These are phyloP conservation scores for Trypanosoma congolense DNA, from an alignment of 208 protist species.

Conservation along the genomic window DNA sequence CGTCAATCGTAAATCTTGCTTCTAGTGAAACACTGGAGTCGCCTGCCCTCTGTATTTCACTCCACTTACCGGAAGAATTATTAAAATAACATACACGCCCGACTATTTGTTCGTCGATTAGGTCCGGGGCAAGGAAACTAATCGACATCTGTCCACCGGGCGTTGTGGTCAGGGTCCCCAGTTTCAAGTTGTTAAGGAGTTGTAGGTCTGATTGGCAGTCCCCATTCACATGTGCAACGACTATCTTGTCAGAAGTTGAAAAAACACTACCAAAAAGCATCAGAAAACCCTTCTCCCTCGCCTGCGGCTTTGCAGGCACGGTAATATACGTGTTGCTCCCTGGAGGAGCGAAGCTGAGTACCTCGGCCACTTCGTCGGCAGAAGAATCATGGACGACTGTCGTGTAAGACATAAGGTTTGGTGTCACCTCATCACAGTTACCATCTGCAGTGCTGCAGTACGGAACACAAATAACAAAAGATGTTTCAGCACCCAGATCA, in stretches of 20 bases:
- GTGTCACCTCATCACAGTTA: slow-evolving; percentile 13
- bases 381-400: slow-evolving; percentile 32
- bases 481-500: slow-evolving; percentile 31
- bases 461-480: slow-evolving; percentile 79
- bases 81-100: slow-evolving; percentile 79
- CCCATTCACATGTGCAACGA: slow-evolving; percentile 41
- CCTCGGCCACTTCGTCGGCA: neutral
- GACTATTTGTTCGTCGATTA: slow-evolving; percentile 39
- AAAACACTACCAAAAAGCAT: slow-evolving; percentile 56
- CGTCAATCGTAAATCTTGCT: slow-evolving; percentile 70
- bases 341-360: slow-evolving; percentile 35
- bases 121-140: slow-evolving; percentile 55
- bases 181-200: too few species aligned
- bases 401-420: slow-evolving; percentile 51
- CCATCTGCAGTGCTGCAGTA: slow-evolving; percentile 52
- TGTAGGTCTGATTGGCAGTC: slow-evolving; percentile 49
- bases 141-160: too few species aligned
- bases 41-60: slow-evolving; percentile 59
- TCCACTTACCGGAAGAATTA: slow-evolving; percentile 8
- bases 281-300: slow-evolving; percentile 52
- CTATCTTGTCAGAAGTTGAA: slow-evolving; percentile 39
- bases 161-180: too few species aligned
- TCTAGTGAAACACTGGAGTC: slow-evolving; percentile 15
- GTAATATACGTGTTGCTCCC: slow-evolving; percentile 60
- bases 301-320: slow-evolving; percentile 58